A percentile compares a stretch with the other conserved stretches of the same genome.
Evolutionary conservation across 164 flowering plant species (phyloP).

Genomic region (Taxillus chinensis): DNA sequence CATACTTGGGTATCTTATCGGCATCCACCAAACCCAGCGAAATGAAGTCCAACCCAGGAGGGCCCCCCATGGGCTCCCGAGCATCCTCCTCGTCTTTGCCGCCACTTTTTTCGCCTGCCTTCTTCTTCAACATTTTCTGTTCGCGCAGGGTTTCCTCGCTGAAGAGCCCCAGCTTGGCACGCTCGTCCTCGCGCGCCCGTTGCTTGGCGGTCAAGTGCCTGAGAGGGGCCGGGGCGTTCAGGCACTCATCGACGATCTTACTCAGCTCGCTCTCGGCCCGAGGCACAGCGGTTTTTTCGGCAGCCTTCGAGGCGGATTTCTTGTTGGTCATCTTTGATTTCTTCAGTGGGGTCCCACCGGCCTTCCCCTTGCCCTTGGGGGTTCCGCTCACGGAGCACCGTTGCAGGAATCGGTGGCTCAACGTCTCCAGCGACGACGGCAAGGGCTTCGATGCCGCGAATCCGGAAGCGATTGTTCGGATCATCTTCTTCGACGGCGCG

Average conservation of each 20-base stretch:
- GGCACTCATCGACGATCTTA: conserved; percentile 40
- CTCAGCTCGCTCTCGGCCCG: background rate
- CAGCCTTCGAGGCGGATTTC: conserved; percentile 18
- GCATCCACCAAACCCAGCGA: conserved; percentile 67
- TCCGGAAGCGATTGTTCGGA: conserved; percentile 9
- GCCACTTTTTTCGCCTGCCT: conserved; percentile 9
- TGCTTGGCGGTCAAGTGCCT: conserved; percentile 45
- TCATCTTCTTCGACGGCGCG: conserved; percentile 8
- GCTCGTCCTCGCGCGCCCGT: conserved; percentile 48
- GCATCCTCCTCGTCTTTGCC: conserved; percentile 9
- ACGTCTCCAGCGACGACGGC: conserved; percentile 12
- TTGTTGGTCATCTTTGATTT: conserved; percentile 43
- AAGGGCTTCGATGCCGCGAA: background rate
- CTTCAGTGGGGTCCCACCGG: conserved; percentile 36
- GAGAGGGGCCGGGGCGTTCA: conserved; percentile 58
- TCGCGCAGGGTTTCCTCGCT: conserved; percentile 60
- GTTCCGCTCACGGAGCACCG: conserved; percentile 71
- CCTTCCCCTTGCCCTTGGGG: conserved; percentile 67
- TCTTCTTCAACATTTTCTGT: conserved; percentile 38
- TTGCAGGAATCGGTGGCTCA: conserved; percentile 30
- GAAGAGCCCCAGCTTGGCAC: conserved; percentile 74
- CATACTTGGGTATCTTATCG: conserved; percentile 66
- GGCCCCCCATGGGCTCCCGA: conserved; percentile 36
- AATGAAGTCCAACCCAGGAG: conserved; percentile 75
- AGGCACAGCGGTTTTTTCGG: background rate